These are phyloP conservation scores for Crithidia acanthocephali DNA, from an alignment of 208 protist species.

Conservation along the genomic window DNA sequence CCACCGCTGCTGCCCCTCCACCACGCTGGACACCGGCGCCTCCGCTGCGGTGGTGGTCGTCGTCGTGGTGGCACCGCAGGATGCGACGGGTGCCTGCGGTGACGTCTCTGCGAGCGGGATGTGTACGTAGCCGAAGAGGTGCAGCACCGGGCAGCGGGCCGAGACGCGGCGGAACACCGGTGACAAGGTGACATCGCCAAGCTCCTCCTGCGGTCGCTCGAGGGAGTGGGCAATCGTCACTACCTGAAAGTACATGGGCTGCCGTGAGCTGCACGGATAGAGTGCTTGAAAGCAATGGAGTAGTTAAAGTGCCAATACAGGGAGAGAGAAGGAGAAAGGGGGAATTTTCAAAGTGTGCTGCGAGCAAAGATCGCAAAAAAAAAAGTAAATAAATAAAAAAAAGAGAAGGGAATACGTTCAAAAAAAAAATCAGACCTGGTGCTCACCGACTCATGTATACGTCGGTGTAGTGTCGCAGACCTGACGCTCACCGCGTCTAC, in stretches of 20 bases:
- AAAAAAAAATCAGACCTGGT: not conserved
- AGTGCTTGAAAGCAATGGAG: too few species aligned
- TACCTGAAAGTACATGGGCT: slow-evolving; percentile 60
- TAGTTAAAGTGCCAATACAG: too few species aligned
- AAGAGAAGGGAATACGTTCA: not conserved
- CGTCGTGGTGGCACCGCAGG: too few species aligned
- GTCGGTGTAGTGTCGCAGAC: not conserved
- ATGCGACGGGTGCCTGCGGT: not conserved
- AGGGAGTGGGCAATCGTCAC: slow-evolving; percentile 66
- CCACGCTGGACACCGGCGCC: too few species aligned
- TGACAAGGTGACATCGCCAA: slow-evolving; percentile 65
- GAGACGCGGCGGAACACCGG: slow-evolving; percentile 65
- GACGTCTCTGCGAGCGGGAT: slow-evolving; percentile 22
- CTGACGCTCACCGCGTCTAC: too few species aligned
- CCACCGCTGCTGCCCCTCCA: not conserved
- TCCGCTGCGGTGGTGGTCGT: too few species aligned
- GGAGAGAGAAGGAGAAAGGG: not conserved
- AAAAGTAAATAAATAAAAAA: slow-evolving; percentile 23
- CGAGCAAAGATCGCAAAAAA: not conserved
- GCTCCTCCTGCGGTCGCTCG: slow-evolving; percentile 41
- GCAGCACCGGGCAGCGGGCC: slow-evolving; percentile 62
- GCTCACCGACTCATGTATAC: slow-evolving; percentile 7
- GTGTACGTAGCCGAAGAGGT: slow-evolving; percentile 73
- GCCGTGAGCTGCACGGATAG: not conserved
- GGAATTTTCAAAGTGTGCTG: too few species aligned